Conservation (phyloP, 2,329 filamentous ascomycete genomes). For the Calonectria pauciramosa region DNA sequence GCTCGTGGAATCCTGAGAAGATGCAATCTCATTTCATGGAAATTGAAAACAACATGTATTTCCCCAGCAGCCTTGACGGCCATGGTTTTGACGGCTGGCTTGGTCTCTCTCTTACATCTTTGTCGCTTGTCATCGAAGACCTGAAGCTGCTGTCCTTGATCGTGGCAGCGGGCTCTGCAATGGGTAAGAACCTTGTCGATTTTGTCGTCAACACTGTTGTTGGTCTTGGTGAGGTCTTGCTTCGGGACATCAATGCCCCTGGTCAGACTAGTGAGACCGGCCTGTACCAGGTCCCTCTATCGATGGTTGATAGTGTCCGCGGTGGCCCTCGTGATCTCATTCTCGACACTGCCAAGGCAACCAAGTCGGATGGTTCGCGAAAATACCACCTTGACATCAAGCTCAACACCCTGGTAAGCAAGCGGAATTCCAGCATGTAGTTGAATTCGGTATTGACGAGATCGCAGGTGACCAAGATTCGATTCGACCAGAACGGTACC, state of each 20-base stretch:
- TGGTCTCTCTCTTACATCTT: slow-evolving; percentile 32
- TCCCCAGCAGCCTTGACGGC: slow-evolving; percentile 52
- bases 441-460: slow-evolving; percentile 29
- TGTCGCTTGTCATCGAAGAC: slow-evolving; percentile 45
- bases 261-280: slow-evolving; percentile 34
- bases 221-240: slow-evolving; percentile 44
- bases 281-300: slow-evolving; percentile 71
- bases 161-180: slow-evolving; percentile 43
- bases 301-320: slow-evolving; percentile 64
- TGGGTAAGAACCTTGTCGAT: slow-evolving; percentile 40
- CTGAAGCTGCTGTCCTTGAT: slow-evolving; percentile 46
- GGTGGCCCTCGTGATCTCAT: slow-evolving; percentile 70
- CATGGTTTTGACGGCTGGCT: slow-evolving; percentile 60
- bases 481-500: slow-evolving; percentile 48
- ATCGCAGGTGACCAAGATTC: slow-evolving; percentile 50
- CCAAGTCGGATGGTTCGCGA: slow-evolving; percentile 39
- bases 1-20: slow-evolving; percentile 55
- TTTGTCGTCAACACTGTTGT: slow-evolving; percentile 37
- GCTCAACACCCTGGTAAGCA: slow-evolving; percentile 37
- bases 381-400: slow-evolving; percentile 48
- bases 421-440: neutral
- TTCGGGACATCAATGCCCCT: slow-evolving; percentile 45
- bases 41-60: slow-evolving; percentile 59
- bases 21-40: slow-evolving; percentile 59
- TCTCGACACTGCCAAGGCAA: slow-evolving; percentile 48